Conservation (phyloP, 176 grass and related monocot genomes). For the Lolium rigidum region DNA sequence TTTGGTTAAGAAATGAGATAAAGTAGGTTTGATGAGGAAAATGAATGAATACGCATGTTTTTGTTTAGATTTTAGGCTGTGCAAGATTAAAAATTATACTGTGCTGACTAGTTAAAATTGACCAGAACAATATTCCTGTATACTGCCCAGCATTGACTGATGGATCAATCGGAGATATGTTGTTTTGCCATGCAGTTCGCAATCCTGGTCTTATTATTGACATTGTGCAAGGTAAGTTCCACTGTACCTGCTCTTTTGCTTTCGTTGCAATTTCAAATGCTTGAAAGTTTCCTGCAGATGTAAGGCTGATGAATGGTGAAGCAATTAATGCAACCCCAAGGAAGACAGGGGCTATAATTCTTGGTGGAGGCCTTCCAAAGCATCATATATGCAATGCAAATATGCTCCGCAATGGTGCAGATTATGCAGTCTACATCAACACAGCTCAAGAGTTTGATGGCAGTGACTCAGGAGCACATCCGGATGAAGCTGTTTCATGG, state of each 20-base stretch:
- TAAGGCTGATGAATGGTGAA: slow-evolving; percentile 83
- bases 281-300: slow-evolving; percentile 53
- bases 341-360: slow-evolving; percentile 88
- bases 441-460: slow-evolving; percentile 94
- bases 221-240: slow-evolving; percentile 84
- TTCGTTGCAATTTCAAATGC: slow-evolving; percentile 2
- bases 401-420: slow-evolving; percentile 92
- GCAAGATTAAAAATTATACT: neutral
- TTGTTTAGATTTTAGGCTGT: neutral
- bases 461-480: slow-evolving; percentile 67
- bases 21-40: neutral
- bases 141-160: slow-evolving; percentile 87
- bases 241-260: neutral
- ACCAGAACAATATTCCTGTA: slow-evolving; percentile 79
- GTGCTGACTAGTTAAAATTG: slow-evolving; percentile 41
- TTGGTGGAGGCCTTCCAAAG: slow-evolving; percentile 53
- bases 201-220: slow-evolving; percentile 90
- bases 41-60: neutral
- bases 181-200: slow-evolving; percentile 76
- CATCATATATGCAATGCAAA: slow-evolving; percentile 99
- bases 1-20: slow-evolving; percentile 5
- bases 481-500: slow-evolving; percentile 97
- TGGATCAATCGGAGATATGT: slow-evolving; percentile 46
- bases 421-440: slow-evolving; percentile 93
- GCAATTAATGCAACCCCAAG: slow-evolving; percentile 71